Evolutionary conservation across 805 yeast species (phyloP), one percentile per base, ranked within the genome.

Genomic region (Alloascoidea hylecoeti): DNA sequence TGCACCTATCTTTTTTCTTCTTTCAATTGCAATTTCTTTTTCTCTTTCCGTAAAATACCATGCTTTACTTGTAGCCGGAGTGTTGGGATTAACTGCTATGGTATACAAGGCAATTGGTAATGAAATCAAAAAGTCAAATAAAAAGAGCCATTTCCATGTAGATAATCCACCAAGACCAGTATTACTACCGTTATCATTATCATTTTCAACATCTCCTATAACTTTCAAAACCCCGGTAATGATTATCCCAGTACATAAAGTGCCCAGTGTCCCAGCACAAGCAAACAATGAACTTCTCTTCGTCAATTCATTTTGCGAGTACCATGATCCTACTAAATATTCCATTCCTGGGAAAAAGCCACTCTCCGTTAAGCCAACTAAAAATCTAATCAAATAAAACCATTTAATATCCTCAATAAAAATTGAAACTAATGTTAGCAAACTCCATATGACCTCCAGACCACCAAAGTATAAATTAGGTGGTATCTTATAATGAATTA

Each of bases 211-310:
- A n/a, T n/a, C n/a, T 5, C 39, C 28, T 19, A 72, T 51, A 33
- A 52, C 49, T 33, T 60, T 50, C 44, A 55, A 66, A 35, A 72
- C 64, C 13, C 70, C 70, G 15, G 73, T 72, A 48, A 70, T 77
- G 30, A 73, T 58, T 41, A 71, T 69, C 36, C 81, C 79, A 0
- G 79, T 63, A n/a, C 77, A 69, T 45, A 75, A 62, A 32, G 45
- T 34, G 1, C 59, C 62, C 1, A 55, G 53, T 2, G 44, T 46
- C 4, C 55, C 55, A 4, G 57, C 52, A 16, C 38, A 38, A 4
- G 50, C 49, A 37, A 52, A 54, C 16, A 56, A 35, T 5, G 55
- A 46, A 3, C 53, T 39, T 23, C 60, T 46, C 18, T 49, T 53
- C 19, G 53, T 45, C 23, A 55, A 36, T 35, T 55, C 60, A 15